Conservation (phyloP, 1,284 basidiomycete species). For the Tilletia walkeri region DNA sequence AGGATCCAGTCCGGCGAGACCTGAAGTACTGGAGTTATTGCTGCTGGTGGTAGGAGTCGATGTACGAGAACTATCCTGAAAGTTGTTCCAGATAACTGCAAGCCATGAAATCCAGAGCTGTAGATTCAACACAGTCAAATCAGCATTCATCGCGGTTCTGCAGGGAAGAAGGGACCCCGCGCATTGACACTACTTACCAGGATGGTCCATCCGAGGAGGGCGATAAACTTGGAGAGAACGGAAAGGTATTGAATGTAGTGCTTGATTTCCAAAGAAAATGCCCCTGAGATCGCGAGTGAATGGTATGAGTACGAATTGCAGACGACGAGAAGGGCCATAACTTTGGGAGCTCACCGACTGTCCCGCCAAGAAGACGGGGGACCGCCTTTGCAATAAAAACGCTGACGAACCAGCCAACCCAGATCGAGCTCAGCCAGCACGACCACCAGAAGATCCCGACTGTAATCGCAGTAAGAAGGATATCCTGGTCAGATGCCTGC, state of each 20-base stretch:
- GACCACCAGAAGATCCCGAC: slow-evolving; percentile 78
- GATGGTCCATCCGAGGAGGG: slow-evolving; percentile 72
- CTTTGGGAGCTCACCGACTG: slow-evolving; percentile 58
- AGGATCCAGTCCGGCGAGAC: slow-evolving; percentile 26
- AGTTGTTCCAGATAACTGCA: slow-evolving; percentile 45
- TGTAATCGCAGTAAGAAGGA: slow-evolving; percentile 34
- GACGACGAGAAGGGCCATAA: slow-evolving; percentile 60
- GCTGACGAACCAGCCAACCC: slow-evolving; percentile 82
- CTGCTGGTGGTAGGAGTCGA: not conserved
- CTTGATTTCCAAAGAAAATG: slow-evolving; percentile 25
- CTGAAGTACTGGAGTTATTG: slow-evolving; percentile 19
- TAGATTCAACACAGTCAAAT: not conserved
- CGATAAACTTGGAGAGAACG: slow-evolving; percentile 59
- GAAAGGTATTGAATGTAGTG: slow-evolving; percentile 68
- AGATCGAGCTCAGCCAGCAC: slow-evolving; percentile 75
- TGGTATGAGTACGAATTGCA: not conserved
- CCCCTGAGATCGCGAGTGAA: slow-evolving; percentile 53
- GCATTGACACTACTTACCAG: slow-evolving; percentile 50
- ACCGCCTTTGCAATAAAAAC: slow-evolving; percentile 65
- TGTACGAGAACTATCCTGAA: slow-evolving; percentile 36
- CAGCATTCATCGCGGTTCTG: not conserved
- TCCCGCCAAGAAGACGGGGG: slow-evolving; percentile 29
- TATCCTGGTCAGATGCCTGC: no score
- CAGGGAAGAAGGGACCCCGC: not conserved
- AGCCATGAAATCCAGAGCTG: slow-evolving; percentile 59